Evolutionary conservation across 331 rosid genomes (phyloP), one percentile per base, ranked within the genome.

Genomic region (Phaseolus coccineus): DNA sequence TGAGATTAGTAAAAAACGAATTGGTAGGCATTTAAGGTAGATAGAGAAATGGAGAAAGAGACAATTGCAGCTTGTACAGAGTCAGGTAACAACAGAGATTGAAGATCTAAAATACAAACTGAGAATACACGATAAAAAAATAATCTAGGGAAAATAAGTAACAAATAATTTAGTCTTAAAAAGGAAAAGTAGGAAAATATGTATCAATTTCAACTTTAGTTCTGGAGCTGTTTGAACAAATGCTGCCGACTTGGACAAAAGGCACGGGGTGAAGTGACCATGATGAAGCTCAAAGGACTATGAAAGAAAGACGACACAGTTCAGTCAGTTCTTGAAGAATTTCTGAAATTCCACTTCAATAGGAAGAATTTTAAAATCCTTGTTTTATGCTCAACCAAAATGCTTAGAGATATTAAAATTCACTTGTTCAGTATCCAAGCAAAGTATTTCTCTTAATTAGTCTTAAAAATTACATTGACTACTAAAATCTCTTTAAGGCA

Each of bases 171-270:
- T 2, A 12, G 11, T 46, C 15, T 46, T 3, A 25, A 56, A 56
- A 56, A 56, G 16, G 16, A n/a, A 64, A 37, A 64, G 8, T 4
- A 1, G 51, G 51, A 19, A 65, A 65, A 19, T 10, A 65, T 39
- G 15, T 65, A 8, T 64, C 48, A 64, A 59, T n/a, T 35, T 35
- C 69, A 64, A 64, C 48, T 64, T 64, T 35, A 16, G 31, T n/a
- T n/a, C 19, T 65, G 51, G 7, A 64, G 48, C 15, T 35, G 28
- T 8, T n/a, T 35, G 70, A 37, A n/a, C 15, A 35, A n/a, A 35
- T 3, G 48, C 70, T 9, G 16, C 51, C 39, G 16, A 39, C 31
- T 16, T 27, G 5, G 16, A 65, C 10, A 39, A 39, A 39, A 9
- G 9, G 71, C 16, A 8, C 11, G 4, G 8, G 47, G 15, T 35